Base-by-base conservation (phyloP, 176 grass and related monocot species). In the Puccinellia tenuiflora region DNA sequence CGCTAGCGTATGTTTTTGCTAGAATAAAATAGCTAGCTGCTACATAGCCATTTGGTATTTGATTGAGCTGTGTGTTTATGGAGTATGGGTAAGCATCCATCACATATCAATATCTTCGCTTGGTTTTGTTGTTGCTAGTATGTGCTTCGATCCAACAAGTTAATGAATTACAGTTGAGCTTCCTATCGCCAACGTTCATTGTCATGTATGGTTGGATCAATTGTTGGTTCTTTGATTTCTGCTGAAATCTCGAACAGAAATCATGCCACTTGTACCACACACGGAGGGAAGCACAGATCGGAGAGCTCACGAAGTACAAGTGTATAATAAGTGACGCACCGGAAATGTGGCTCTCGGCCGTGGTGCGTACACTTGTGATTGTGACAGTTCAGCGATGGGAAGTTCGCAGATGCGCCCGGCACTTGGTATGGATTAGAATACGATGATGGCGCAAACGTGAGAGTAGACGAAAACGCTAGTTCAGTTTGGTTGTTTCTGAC, bases 11-110 rank as follows among this genome's bases (percentile, higher is more conserved):
- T 73, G 15, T 9, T 73, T n/a, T n/a, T 72, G 42, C 24, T 10
- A 73, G 3, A 73, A 73, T 48, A 47, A 72, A 72, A 47, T 72
- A 72, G 43, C 43, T 46, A n/a, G n/a, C 35, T 12, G 12, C 68
- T 46, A 72, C 40, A 47, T 29, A 3, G 69, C 40, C 39, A 72
- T 13, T 17, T 70, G n/a, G 16, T 22, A 3, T 56, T 84, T 75
- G 54, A 57, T 65, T 76, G 22, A 30, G 35, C 15, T 63, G 70
- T 38, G 56, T 53, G 14, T 38, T 6, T 37, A 33, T 81, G 50
- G 66, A 13, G 11, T 69, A 68, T 42, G 64, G 64, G 11, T 57
- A 82, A 73, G 67, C 67, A 59, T 59, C 67, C 67, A 72, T 82
- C 37, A 20, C 25, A 45, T 83, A 40, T 74, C 13, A 43, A n/a